A percentile compares a stretch with the other conserved stretches of the same genome.
Conservation (phyloP, 768 basidiomycete species). For the Zangia roseola region DNA sequence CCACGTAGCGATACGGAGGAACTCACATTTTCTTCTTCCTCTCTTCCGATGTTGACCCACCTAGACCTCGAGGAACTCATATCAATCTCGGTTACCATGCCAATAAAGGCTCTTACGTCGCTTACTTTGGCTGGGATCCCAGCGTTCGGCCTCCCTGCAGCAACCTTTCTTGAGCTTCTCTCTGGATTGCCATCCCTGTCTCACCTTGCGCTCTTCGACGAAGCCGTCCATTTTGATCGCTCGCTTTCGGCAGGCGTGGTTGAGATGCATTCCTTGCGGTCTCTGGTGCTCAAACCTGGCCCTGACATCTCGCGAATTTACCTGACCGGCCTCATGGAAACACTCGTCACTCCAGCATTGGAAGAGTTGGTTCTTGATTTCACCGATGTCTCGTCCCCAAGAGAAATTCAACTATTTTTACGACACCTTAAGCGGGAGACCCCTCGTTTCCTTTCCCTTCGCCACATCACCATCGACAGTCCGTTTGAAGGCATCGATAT, state of each 20-base stretch:
- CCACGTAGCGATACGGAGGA: slow-evolving; percentile 11
- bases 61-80: slow-evolving; percentile 23
- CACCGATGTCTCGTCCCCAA: slow-evolving; percentile 20
- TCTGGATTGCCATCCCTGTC: slow-evolving; percentile 22
- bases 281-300: slow-evolving; percentile 23
- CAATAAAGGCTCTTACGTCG: slow-evolving; percentile 17
- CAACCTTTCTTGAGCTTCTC: slow-evolving; percentile 22
- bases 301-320: slow-evolving; percentile 29
- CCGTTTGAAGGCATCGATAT: slow-evolving; percentile 26
- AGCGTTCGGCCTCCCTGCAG: slow-evolving; percentile 19
- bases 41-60: slow-evolving; percentile 21
- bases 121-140: slow-evolving; percentile 27
- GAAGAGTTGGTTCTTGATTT: slow-evolving; percentile 28
- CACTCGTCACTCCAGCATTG: slow-evolving; percentile 22
- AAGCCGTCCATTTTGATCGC: slow-evolving; percentile 28
- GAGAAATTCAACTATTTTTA: slow-evolving; percentile 30
- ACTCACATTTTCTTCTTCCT: slow-evolving; percentile 15
- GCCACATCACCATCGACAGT: slow-evolving; percentile 21
- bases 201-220: slow-evolving; percentile 24
- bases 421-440: slow-evolving; percentile 26
- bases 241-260: slow-evolving; percentile 5
- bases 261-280: slow-evolving; percentile 20
- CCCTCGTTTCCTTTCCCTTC: slow-evolving; percentile 26
- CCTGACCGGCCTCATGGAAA: slow-evolving; percentile 24
- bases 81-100: slow-evolving; percentile 17